Evolutionary conservation across 805 yeast species (phyloP).

Genomic region (Zygotorulaspora florentina): DNA sequence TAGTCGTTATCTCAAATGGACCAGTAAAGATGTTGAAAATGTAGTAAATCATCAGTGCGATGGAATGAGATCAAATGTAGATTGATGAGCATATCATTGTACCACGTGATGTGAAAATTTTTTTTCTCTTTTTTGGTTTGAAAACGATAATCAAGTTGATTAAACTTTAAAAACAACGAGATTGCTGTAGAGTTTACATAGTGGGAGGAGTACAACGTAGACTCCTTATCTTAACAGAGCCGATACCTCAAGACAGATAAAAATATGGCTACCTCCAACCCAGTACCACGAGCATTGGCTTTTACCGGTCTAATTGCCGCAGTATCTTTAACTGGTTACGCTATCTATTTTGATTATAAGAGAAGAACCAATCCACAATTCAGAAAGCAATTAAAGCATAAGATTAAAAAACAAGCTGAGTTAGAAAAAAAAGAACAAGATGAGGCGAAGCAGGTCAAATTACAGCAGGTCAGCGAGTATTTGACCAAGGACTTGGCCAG

Average conservation of each 20-base stretch:
- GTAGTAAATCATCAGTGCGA: not conserved
- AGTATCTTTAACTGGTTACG: conserved; percentile 64
- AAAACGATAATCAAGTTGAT: not conserved
- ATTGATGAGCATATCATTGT: not conserved
- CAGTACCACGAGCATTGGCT: conserved; percentile 24
- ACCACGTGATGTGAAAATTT: conserved; percentile 15
- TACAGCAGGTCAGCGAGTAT: conserved; percentile 56
- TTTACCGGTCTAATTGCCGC: conserved; percentile 44
- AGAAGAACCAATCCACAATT: conserved; percentile 81
- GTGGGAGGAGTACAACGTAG: not conserved
- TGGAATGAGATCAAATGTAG: conserved; percentile 7
- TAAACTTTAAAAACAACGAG: not conserved
- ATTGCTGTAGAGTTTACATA: not conserved
- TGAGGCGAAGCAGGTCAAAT: conserved; percentile 55
- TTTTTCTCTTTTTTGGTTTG: conserved; percentile 2
- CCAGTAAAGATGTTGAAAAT: too few relatives aligned
- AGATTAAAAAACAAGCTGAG: conserved; percentile 58
- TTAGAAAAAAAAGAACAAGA: conserved; percentile 50
- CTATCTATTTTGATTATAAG: conserved; percentile 84
- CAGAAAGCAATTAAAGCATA: conserved; percentile 68
- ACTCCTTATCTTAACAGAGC: not conserved
- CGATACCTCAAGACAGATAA: not conserved
- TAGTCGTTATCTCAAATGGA: too few relatives aligned
- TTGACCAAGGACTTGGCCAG: conserved; percentile 59
- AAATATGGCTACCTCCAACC: conserved; percentile 23